Base-by-base conservation (phyloP, 2,329 filamentous ascomycete genomes). In the Fusarium nodosum region DNA sequence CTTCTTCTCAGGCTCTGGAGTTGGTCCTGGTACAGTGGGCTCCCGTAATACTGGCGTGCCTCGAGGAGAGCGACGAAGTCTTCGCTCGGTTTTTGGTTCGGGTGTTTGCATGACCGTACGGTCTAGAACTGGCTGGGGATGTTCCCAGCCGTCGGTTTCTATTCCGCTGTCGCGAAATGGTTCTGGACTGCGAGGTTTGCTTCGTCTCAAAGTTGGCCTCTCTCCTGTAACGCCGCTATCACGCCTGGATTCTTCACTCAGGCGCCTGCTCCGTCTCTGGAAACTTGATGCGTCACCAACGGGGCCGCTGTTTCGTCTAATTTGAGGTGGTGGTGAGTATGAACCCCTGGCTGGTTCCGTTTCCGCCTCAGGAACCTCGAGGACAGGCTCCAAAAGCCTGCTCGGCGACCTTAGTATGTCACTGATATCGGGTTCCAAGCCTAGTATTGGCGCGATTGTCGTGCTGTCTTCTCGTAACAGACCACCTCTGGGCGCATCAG, bases 121-220 rank as follows among this genome's bases (percentile, higher is more conserved):
- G 38, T 74, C 72, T 34, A 45, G 58, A 56, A 42, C 56, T 67
- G 58, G 61, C 70, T 72, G 65, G 68, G 57, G 60, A 69, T 82
- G 82, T n/a, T 75, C 67, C 79, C 79, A 81, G 41, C 87, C 85
- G 24, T 82, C 83, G 44, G 87, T 79, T 69, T 88, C 84, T 31
- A 88, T 83, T 28, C 85, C 87, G 75, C 87, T 89, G 72, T 90
- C 87, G 44, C 85, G 82, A 50, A 81, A 78, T 31, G 77, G 73
- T 31, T 81, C 77, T 22, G 80, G 76, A 15, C 77, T 76, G 16
- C 76, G 66, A 1, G 73, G 60, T 52, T 76, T 75, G 66, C 77
- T 82, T 56, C 80, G 78, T 47, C 75, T 77, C 53, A 78, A 77
- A 39, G 79, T 76, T 16, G 85, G 81, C 4, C 85, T 84, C 46